Evolutionary conservation across 371 early-diverging fungal genomes (phyloP), one percentile per base, ranked within the genome.

Genomic region (Actinomortierella wolfii): DNA sequence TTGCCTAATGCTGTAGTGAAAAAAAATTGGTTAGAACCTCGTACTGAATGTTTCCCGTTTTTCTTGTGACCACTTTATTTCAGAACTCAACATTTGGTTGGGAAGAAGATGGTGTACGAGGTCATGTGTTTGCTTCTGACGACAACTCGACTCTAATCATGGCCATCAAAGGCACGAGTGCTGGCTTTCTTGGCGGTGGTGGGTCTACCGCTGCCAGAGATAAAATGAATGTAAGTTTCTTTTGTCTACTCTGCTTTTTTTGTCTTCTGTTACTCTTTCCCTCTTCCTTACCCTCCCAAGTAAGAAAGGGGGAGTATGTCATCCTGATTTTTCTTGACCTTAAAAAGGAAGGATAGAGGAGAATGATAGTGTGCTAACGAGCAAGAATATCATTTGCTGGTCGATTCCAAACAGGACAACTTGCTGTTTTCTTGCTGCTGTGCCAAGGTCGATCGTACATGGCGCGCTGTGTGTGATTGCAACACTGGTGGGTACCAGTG

Each of bases 381-480:
- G 34, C 51, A 42, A 0, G 17, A 62, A n/a, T 26, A 15, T 23
- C 18, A 49, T 28, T 46, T 25, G 40, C 8, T 39, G 8, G 2
- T 40, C 13, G 52, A 24, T 76, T n/a, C n/a, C n/a, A n/a, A n/a
- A n/a, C n/a, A 89, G 87, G 97, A 97, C 76, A 97, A 97, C 75
- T 79, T 93, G 57, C 79, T 98, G 62, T 98, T 97, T 71, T 95
- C 95, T 2, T 98, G 99, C 79, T 98, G 99, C 80, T 97, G 97
- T 79, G 98, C 92, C n/a, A 85, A 89, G 48, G 92, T 93, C 5
- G 95, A 92, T 67, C 78, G 86, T 45, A 83, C 86, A 2, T 97
- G 97, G 98, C 73, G 66, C 11, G 77, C 91, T 0, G 90, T 96
- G 2, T 97, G 98, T 76, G 86, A 86, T 59, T 97, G 98, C 73